phyloP scores from a whole-genome alignment of 805 yeast genomes.

The Teunomyces atbi region DNA sequence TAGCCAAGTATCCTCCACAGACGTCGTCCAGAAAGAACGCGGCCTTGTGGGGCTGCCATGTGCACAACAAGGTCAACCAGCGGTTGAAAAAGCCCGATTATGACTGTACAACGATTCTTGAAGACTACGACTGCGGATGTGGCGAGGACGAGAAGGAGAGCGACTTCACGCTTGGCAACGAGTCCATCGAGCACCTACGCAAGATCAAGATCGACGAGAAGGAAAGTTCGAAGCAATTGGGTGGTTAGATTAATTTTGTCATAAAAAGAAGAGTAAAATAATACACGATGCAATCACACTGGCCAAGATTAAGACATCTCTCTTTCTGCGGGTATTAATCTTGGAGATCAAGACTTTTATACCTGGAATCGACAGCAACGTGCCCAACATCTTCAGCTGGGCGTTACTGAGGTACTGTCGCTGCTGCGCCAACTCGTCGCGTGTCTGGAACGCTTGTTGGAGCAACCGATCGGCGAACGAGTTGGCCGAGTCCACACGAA shows the following conservation, averaged over 20 bases:
- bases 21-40: slow-evolving; percentile 72
- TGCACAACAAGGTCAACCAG: slow-evolving; percentile 84
- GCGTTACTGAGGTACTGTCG: slow-evolving; percentile 61
- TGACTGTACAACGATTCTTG: slow-evolving; percentile 82
- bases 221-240: slow-evolving; percentile 14
- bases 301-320: slow-evolving; percentile 85
- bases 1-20: slow-evolving; percentile 82
- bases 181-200: slow-evolving; percentile 39
- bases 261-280: slow-evolving; percentile 48
- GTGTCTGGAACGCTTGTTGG: slow-evolving; percentile 82
- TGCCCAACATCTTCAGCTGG: slow-evolving; percentile 57
- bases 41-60: slow-evolving; percentile 93
- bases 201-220: slow-evolving; percentile 47
- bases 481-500: slow-evolving; percentile 70
- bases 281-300: slow-evolving; percentile 70
- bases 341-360: slow-evolving; percentile 69
- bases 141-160: slow-evolving; percentile 65
- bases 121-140: slow-evolving; percentile 96
- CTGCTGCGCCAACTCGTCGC: slow-evolving; percentile 81
- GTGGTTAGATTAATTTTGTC: slow-evolving; percentile 3
- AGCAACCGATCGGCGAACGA: slow-evolving; percentile 75
- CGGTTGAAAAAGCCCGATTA: slow-evolving; percentile 66
- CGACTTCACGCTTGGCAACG: slow-evolving; percentile 39
- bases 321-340: slow-evolving; percentile 83
- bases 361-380: slow-evolving; percentile 78